phyloP scores from a whole-genome alignment of 306 rosid genomes.

The Vigna radiata region DNA sequence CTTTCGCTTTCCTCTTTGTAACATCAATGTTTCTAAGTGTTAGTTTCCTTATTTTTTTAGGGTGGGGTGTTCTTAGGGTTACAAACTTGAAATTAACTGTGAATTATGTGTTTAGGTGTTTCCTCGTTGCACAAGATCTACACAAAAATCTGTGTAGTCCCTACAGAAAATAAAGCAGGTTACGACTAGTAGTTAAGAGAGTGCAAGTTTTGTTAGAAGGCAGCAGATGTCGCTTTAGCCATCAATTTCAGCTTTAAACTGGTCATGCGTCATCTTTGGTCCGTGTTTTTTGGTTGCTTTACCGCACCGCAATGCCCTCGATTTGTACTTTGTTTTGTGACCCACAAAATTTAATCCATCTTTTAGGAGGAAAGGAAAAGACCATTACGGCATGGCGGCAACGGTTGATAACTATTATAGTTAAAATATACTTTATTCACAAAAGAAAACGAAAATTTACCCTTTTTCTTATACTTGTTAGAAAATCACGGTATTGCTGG shows the following conservation, averaged over 20 bases:
- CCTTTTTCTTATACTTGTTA: not conserved
- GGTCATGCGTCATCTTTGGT: not conserved
- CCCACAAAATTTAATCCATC: not conserved
- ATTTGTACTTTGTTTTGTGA: not conserved
- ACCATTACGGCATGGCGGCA: not conserved
- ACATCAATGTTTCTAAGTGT: conserved; percentile 47
- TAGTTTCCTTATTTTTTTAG: not conserved
- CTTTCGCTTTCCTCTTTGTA: conserved; percentile 47
- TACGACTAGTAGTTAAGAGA: not conserved
- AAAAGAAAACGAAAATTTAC: no score
- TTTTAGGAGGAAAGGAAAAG: not conserved
- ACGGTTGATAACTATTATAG: not conserved
- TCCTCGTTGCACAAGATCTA: not conserved
- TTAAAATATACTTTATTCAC: not conserved
- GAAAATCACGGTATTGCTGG: not conserved
- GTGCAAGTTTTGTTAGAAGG: not conserved
- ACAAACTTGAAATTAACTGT: conserved; percentile 22
- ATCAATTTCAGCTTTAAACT: not conserved
- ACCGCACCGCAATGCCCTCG: not conserved
- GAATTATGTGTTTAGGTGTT: conserved; percentile 23
- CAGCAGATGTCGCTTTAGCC: conserved; percentile 5
- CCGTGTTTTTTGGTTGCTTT: not conserved
- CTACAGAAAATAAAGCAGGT: not conserved
- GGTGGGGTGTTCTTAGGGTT: conserved; percentile 6
- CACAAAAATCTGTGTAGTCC: no score